These are phyloP conservation scores for Kalmanozyma brasiliensis DNA, from an alignment of 1,284 basidiomycete genomes.

Conservation along the genomic window DNA sequence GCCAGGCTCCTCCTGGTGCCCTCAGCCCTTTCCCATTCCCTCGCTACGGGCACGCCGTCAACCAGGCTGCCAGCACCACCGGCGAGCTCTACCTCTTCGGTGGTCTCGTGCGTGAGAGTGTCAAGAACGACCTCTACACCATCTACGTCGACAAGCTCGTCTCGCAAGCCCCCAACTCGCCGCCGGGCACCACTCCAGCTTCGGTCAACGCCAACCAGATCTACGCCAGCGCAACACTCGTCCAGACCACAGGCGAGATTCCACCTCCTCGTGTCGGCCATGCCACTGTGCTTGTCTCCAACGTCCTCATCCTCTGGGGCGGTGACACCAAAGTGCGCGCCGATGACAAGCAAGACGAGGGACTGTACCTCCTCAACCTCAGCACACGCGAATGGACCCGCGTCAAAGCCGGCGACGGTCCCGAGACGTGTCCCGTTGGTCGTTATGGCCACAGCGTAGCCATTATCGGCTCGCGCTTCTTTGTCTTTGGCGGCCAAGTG, in stretches of 20 bases:
- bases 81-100: slow-evolving; percentile 97
- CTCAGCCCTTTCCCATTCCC: slow-evolving; percentile 80
- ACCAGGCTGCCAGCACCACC: slow-evolving; percentile 76
- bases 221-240: slow-evolving; percentile 71
- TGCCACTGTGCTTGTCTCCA: slow-evolving; percentile 92
- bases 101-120: slow-evolving; percentile 89
- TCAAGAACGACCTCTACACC: slow-evolving; percentile 90
- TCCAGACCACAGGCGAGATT: slow-evolving; percentile 83
- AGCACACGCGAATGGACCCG: slow-evolving; percentile 90
- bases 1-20: slow-evolving; percentile 64
- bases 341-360: slow-evolving; percentile 88
- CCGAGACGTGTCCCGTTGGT: slow-evolving; percentile 76
- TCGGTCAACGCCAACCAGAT: slow-evolving; percentile 55
- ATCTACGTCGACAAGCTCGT: slow-evolving; percentile 69
- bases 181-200: slow-evolving; percentile 65
- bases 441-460: slow-evolving; percentile 95
- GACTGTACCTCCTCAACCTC: slow-evolving; percentile 92
- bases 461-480: slow-evolving; percentile 90
- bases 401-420: slow-evolving; percentile 70
- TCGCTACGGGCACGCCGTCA: slow-evolving; percentile 95
- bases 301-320: slow-evolving; percentile 97
- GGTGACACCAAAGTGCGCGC: slow-evolving; percentile 85
- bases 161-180: slow-evolving; percentile 77
- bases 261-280: slow-evolving; percentile 93
- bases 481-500: slow-evolving; percentile 97